Base-by-base conservation (phyloP, 805 yeast species). In the Ogataea paraovalis region DNA sequence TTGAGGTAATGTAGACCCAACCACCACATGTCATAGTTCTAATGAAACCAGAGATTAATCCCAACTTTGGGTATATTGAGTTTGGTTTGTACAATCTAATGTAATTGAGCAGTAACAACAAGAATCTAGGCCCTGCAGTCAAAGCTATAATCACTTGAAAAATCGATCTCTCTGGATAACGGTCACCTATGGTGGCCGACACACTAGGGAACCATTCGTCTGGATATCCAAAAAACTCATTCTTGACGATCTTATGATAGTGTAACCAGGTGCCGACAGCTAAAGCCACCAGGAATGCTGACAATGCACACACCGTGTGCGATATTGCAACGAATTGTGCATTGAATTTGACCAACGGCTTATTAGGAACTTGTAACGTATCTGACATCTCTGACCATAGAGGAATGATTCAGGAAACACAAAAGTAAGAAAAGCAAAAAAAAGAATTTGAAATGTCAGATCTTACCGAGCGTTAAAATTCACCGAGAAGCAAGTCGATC, bases 131-230 rank as follows among this genome's bases (percentile, higher is more conserved):
- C 34, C 97, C 96, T 0, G 98, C 78, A 0, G 98, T 91, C 41
- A 92, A 67, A 1, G 98, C 99, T 54, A 94, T 94, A 52, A 92
- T 68, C 33, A 92, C 75, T 68, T 94, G 99, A 65, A 92, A 94
- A 18, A 94, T 68, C 1, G 96, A 87, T 55, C 99, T 74, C 68
- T 94, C 99, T 0, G 99, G 99, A 64, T 90, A 94, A 50, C 97
- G 69, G 64, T 94, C 99, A 40, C 99, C 99, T 62, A 94, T 94
- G 1, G 99, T 80, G 1, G 99, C 98, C 33, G 96, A 85, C 2
- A 94, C 99, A 60, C 95, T 85, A 2, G 99, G 99, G 63, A 94
- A 92, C 98, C 99, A 94, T 66, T 94, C 99, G 50, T 91, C 94
- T 2, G 99, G 99, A 62, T 89, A 94, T 1, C 96, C 95, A 62